phyloP scores from a whole-genome alignment of 2,329 filamentous ascomycete genomes.

The Zarea fungicola region DNA sequence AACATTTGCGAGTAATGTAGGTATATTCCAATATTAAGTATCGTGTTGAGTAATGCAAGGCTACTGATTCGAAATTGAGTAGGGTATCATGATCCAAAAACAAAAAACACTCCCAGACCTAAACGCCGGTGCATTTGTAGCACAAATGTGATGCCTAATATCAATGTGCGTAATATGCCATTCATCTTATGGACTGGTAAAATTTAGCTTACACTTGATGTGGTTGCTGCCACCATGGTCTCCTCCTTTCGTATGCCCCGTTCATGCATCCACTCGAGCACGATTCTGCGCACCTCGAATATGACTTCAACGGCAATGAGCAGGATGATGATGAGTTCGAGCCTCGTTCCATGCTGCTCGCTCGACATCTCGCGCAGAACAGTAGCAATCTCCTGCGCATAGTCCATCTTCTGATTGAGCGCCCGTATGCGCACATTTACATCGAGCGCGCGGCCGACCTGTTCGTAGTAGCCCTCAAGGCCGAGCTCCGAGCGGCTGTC shows the following conservation, averaged over 20 bases:
- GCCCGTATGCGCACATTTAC: constrained; percentile 86
- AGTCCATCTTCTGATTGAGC: constrained; percentile 96
- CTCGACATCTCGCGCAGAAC: constrained; percentile 84
- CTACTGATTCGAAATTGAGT: constrained; percentile 4
- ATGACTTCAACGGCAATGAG: constrained; percentile 89
- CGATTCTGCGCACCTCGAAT: constrained; percentile 74
- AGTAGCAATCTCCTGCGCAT: constrained; percentile 89
- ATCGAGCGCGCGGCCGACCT: constrained; percentile 84
- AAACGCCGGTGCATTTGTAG: no score
- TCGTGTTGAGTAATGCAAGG: no score
- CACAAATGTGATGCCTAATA: no score
- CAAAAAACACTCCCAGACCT: background rate
- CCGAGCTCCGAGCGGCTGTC: constrained; percentile 83
- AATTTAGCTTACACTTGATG: no score
- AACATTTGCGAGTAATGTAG: no score
- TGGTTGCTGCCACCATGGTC: background rate
- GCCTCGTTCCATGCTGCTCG: constrained; percentile 79
- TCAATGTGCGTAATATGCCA: background rate
- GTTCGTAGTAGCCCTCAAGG: constrained; percentile 90
- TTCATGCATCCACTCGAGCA: constrained; percentile 52
- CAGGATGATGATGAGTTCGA: constrained; percentile 95
- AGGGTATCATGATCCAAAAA: constrained; percentile 11
- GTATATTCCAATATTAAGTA: no score
- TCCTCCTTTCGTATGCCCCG: constrained; percentile 24
- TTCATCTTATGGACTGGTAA: background rate